phyloP scores from a whole-genome alignment of 192 early-diverging fungal genomes.

The Umbelopsis sp. region DNA sequence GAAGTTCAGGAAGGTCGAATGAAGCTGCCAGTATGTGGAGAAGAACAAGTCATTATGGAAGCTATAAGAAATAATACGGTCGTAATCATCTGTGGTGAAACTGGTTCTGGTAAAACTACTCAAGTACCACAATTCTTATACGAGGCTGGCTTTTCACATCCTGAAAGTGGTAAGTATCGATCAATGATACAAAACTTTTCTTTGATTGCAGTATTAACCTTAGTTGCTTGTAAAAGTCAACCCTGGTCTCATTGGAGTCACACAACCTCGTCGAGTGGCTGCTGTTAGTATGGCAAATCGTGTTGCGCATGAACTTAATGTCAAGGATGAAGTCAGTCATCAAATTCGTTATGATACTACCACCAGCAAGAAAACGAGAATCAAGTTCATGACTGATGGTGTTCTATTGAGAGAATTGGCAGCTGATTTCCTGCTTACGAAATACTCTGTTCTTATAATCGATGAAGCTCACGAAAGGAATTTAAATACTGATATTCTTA shows the following conservation, averaged over 20 bases:
- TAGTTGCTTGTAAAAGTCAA: constrained; percentile 37
- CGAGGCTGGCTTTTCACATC: constrained; percentile 96
- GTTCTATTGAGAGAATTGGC: constrained; percentile 94
- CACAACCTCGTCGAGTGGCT: constrained; percentile 97
- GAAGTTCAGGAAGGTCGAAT: constrained; percentile 76
- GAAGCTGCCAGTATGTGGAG: constrained; percentile 86
- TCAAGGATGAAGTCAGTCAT: constrained; percentile 74
- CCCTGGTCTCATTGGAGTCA: constrained; percentile 95
- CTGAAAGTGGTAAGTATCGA: constrained; percentile 52
- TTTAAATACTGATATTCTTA: constrained; percentile 96
- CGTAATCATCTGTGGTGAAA: constrained; percentile 96
- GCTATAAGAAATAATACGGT: constrained; percentile 84
- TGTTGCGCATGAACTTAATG: constrained; percentile 88
- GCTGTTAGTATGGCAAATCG: constrained; percentile 96
- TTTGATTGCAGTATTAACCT: not conserved
- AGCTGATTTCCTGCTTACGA: constrained; percentile 82
- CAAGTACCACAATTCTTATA: constrained; percentile 98
- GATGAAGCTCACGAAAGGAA: constrained; percentile 99
- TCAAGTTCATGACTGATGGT: constrained; percentile 99
- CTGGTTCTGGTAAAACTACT: constrained; percentile 96
- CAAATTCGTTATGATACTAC: constrained; percentile 95
- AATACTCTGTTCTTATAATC: constrained; percentile 95
- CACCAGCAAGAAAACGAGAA: constrained; percentile 71
- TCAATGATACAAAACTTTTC: not conserved
- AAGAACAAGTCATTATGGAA: constrained; percentile 99